Percentiles rank a stretch among this genome's conserved stretches.
These are phyloP conservation scores for Exophiala sideris DNA, from an alignment of 2,329 filamentous ascomycete species.

Conservation along the genomic window DNA sequence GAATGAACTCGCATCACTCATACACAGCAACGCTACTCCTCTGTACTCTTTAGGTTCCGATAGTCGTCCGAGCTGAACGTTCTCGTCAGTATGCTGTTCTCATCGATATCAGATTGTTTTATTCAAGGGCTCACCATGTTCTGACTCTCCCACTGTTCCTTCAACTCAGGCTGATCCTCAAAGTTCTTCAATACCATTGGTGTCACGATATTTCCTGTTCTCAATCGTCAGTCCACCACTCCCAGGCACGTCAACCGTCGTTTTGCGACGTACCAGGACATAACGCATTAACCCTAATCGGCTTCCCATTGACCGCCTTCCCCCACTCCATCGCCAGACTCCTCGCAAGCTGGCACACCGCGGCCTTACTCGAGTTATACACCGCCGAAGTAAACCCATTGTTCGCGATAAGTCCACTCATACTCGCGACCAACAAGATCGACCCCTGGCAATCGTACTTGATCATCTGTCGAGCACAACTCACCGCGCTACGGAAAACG, in stretches of 20 bases:
- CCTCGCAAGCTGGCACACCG: conserved; percentile 41
- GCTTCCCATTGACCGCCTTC: conserved; percentile 33
- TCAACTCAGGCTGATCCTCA: conserved; percentile 64
- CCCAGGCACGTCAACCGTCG: neutral
- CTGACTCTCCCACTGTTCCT: conserved; percentile 42
- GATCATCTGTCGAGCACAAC: conserved; percentile 65
- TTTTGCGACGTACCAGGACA: conserved; percentile 42
- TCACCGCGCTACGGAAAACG: conserved; percentile 28
- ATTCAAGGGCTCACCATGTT: too few relatives aligned
- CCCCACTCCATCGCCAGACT: conserved; percentile 45
- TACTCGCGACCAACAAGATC: conserved; percentile 61
- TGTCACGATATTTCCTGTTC: conserved; percentile 46
- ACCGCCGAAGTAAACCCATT: conserved; percentile 35
- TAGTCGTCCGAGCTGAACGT: conserved; percentile 51
- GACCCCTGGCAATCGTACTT: conserved; percentile 56
- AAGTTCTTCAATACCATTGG: conserved; percentile 83
- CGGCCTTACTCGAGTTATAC: conserved; percentile 46
- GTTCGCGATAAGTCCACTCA: conserved; percentile 61
- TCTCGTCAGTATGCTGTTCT: too few relatives aligned
- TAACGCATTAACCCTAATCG: conserved; percentile 53
- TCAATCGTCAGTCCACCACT: neutral
- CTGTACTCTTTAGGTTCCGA: conserved; percentile 68
- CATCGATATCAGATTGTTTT: too few relatives aligned
- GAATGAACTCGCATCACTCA: conserved; percentile 51
- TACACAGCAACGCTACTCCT: conserved; percentile 48